Evolutionary conservation across 495 filamentous ascomycete species (phyloP).

Genomic region (Penicillium malachiteum): DNA sequence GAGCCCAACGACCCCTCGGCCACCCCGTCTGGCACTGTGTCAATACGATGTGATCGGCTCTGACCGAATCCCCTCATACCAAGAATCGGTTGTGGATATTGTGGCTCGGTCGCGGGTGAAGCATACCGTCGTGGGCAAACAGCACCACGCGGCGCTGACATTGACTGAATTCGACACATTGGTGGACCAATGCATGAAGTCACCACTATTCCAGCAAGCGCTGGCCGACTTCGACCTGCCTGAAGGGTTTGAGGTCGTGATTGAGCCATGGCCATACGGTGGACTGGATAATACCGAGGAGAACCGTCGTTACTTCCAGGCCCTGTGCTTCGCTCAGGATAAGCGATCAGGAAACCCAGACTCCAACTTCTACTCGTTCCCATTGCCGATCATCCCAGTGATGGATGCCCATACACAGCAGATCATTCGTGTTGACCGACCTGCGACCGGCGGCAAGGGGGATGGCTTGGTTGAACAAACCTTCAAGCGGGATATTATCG

Average conservation of each 20-base stretch:
- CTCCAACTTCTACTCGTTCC: conserved; percentile 78
- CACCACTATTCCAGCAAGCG: conserved; percentile 60
- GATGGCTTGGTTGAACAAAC: conserved; percentile 39
- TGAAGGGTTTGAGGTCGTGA: conserved; percentile 60
- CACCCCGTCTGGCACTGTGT: conserved; percentile 59
- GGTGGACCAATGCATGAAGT: conserved; percentile 57
- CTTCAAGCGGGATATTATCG: conserved; percentile 50
- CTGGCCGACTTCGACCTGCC: conserved; percentile 62
- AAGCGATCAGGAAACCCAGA: conserved; percentile 39
- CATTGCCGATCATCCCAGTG: conserved; percentile 74
- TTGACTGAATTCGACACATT: conserved; percentile 62
- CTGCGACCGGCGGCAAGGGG: conserved; percentile 48
- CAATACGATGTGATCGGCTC: conserved; percentile 64
- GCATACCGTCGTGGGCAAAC: conserved; percentile 54
- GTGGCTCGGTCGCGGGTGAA: conserved; percentile 43
- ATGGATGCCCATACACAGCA: conserved; percentile 66
- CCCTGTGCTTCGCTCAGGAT: conserved; percentile 49
- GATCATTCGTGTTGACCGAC: conserved; percentile 56
- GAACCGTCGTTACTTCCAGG: conserved; percentile 55
- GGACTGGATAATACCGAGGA: conserved; percentile 56
- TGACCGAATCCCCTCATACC: conserved; percentile 57
- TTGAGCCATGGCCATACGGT: conserved; percentile 73
- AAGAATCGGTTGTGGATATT: conserved; percentile 64
- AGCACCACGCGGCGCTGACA: conserved; percentile 61
- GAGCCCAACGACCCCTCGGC: conserved; percentile 47